Percentiles rank a stretch among this genome's conserved stretches.
Evolutionary conservation across 169 alveolate species (phyloP).

Genomic region (Plasmodium vinckei): DNA sequence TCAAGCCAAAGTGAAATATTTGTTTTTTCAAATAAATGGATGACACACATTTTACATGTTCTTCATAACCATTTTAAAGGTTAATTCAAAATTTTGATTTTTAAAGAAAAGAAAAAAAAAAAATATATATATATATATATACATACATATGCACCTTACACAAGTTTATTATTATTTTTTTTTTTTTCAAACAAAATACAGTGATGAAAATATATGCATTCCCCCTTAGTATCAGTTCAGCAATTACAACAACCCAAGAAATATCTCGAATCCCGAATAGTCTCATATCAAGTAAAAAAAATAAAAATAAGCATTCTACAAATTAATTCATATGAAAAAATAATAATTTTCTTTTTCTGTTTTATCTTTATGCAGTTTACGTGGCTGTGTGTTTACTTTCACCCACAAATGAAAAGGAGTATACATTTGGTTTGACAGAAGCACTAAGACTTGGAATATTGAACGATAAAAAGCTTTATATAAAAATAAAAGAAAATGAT

Average conservation of each 20-base stretch:
- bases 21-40: background rate
- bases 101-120: background rate
- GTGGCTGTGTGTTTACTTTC: background rate
- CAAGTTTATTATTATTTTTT: background rate
- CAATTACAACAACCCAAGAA: background rate
- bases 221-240: slow-evolving; percentile 3
- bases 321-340: background rate
- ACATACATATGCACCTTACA: background rate
- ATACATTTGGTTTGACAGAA: slow-evolving; percentile 1
- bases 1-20: background rate
- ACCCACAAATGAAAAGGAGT: slow-evolving; percentile 7
- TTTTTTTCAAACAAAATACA: background rate
- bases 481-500: slow-evolving; percentile 11
- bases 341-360: background rate
- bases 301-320: background rate
- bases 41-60: background rate
- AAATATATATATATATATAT: background rate
- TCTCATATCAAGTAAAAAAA: background rate
- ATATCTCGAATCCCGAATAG: background rate
- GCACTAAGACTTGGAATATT: slow-evolving; percentile 4
- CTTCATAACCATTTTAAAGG: background rate
- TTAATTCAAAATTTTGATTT: background rate
- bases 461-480: slow-evolving; percentile 8
- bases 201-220: slow-evolving; percentile 7
- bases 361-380: background rate